Conservation (phyloP, 148 eudicot genomes). For the Chenopodium album region DNA sequence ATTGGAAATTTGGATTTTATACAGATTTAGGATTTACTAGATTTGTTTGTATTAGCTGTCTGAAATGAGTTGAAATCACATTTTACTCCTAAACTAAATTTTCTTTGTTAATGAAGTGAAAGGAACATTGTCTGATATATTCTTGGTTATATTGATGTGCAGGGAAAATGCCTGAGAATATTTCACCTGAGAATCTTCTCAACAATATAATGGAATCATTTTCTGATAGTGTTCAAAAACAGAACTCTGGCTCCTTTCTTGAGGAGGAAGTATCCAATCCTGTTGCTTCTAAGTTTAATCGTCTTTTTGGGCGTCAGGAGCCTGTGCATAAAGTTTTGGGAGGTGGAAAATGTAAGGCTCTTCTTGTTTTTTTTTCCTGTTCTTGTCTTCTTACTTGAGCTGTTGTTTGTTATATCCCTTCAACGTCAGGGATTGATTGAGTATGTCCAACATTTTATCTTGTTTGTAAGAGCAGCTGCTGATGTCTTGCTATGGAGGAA, state of each 20-base stretch:
- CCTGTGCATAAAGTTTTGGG: slow-evolving; percentile 81
- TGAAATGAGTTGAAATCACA: neutral
- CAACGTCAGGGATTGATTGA: neutral
- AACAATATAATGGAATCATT: slow-evolving; percentile 68
- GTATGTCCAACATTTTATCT: neutral
- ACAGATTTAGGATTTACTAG: neutral
- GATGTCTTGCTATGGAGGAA: slow-evolving; percentile 94
- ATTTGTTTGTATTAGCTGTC: neutral
- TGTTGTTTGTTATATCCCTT: neutral
- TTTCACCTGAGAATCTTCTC: slow-evolving; percentile 67
- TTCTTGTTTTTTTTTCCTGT: neutral
- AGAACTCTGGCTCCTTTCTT: slow-evolving; percentile 42
- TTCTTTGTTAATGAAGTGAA: no score
- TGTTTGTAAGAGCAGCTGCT: slow-evolving; percentile 60
- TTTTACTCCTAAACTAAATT: neutral
- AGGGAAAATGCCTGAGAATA: slow-evolving; percentile 69
- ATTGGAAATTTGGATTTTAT: neutral
- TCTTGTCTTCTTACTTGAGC: neutral
- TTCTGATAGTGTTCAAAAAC: slow-evolving; percentile 45
- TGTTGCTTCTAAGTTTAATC: slow-evolving; percentile 55
- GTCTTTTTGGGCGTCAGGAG: slow-evolving; percentile 83
- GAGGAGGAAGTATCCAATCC: slow-evolving; percentile 47
- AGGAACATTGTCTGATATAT: no score
- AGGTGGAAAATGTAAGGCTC: slow-evolving; percentile 74
- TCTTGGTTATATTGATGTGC: slow-evolving; percentile 7